Evolutionary conservation across 345 rosid species (phyloP).

Genomic region (Syzygium oleosum): DNA sequence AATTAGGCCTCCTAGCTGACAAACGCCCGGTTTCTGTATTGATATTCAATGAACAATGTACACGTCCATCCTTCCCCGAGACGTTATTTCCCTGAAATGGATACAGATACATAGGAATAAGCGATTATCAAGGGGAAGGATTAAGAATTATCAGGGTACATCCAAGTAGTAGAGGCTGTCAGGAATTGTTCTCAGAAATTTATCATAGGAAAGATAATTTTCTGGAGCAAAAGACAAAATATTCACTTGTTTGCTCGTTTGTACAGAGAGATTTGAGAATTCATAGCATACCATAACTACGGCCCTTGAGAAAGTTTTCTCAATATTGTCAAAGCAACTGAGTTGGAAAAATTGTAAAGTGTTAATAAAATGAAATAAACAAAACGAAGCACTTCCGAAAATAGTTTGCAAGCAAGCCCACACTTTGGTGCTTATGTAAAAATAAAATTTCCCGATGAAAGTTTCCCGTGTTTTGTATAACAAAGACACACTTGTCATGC

Average conservation of each 20-base stretch:
- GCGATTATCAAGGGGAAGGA: neutral
- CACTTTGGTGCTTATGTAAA: neutral
- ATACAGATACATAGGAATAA: neutral
- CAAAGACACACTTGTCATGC: neutral
- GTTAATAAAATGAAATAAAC: neutral
- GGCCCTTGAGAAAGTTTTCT: neutral
- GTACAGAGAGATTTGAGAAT: neutral
- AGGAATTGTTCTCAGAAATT: neutral
- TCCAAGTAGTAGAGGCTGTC: neutral
- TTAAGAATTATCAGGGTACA: neutral
- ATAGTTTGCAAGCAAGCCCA: neutral
- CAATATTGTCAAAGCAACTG: neutral
- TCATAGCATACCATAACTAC: neutral
- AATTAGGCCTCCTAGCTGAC: conserved; percentile 96
- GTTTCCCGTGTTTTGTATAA: neutral
- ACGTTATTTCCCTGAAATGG: conserved; percentile 58
- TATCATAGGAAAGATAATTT: neutral
- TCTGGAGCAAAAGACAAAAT: neutral
- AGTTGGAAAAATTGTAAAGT: neutral
- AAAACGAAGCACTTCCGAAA: neutral
- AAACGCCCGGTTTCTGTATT: conserved; percentile 98
- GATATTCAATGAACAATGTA: conserved; percentile 95
- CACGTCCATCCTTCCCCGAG: conserved; percentile 74
- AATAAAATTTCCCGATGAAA: neutral
- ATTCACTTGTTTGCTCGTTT: neutral